Evolutionary conservation across 805 yeast genomes (phyloP), one percentile per base, ranked within the genome.

Genomic region (Pichia scutulata): DNA sequence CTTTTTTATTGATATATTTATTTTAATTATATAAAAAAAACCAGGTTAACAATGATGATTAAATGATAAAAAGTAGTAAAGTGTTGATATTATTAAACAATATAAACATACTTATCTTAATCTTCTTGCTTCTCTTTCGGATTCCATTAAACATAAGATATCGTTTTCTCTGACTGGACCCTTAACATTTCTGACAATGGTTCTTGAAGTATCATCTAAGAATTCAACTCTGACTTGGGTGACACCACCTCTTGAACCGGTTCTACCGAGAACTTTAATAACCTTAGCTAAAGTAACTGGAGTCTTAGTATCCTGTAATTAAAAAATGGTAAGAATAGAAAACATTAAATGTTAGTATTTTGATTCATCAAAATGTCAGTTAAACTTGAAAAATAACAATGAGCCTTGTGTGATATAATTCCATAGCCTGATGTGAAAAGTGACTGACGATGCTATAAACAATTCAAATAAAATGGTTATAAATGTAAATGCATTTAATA

Each of bases 161-260:
- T 92, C 99, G 79, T 92, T 86, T 78, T 88, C 96, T 76, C 96
- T 86, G 75, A 88, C 96, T 74, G 96, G 95, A 71, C 96, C 96
- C 63, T 88, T 88, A 76, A 88, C 96, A 84, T 88, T 88, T 84
- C 96, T 87, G 81, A 88, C 95, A 69, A 88, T 88, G 71, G 93
- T 85, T 82, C 96, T 86, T 76, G 93, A 80, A 70, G 90, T 80
- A 75, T 89, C 96, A 71, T 89, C 96, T 73, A 88, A 80, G 84
- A 88, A 89, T 78, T 88, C 96, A 71, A 88, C 96, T 77, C 96
- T 88, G 77, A 89, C 96, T 78, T 88, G 96, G 78, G 96, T 88
- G 77, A 88, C 96, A 82, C 97, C 97, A 86, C 98, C 98, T 81
- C 98, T 92, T 75, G 99, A 92, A 75, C 99, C 99, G 85, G 99